phyloP scores from a whole-genome alignment of 331 rosid species.

The Spiraea crenata region DNA sequence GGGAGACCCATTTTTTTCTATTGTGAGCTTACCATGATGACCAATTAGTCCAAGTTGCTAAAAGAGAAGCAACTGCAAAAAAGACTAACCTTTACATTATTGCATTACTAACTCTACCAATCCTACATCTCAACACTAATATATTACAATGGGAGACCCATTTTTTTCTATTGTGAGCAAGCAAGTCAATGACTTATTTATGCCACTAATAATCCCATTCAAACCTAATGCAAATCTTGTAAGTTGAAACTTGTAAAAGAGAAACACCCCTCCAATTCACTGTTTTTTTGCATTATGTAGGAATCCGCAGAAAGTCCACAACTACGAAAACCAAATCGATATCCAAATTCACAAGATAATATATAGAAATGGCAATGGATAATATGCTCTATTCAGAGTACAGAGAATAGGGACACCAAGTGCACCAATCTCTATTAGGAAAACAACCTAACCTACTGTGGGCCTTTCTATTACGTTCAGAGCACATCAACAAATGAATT shows the following conservation, averaged over 20 bases:
- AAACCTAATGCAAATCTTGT: constrained; percentile 18
- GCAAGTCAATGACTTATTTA: constrained; percentile 43
- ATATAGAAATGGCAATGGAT: constrained; percentile 33
- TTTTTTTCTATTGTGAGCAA: not conserved
- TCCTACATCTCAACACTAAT: constrained; percentile 14
- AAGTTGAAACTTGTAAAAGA: constrained; percentile 27
- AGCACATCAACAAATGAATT: not conserved
- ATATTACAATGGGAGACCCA: constrained; percentile 15
- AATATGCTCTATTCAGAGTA: constrained; percentile 23
- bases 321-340: constrained; percentile 24
- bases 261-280: constrained; percentile 35
- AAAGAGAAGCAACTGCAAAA: constrained; percentile 6
- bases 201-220: constrained; percentile 26
- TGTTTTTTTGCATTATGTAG: constrained; percentile 48
- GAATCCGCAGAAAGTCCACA: constrained; percentile 33
- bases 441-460: constrained; percentile 19
- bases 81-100: constrained; percentile 29
- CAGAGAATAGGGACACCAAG: constrained; percentile 38
- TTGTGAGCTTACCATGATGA: not conserved
- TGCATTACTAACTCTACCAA: constrained; percentile 1
- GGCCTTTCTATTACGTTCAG: not conserved
- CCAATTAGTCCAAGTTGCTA: constrained; percentile 5
- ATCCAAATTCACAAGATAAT: constrained; percentile 35
- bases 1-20: constrained; percentile 15
- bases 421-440: constrained; percentile 13